Evolutionary conservation across 148 eudicot genomes (phyloP), one percentile per base, ranked within the genome.

Genomic region (Talinum fruticosum): DNA sequence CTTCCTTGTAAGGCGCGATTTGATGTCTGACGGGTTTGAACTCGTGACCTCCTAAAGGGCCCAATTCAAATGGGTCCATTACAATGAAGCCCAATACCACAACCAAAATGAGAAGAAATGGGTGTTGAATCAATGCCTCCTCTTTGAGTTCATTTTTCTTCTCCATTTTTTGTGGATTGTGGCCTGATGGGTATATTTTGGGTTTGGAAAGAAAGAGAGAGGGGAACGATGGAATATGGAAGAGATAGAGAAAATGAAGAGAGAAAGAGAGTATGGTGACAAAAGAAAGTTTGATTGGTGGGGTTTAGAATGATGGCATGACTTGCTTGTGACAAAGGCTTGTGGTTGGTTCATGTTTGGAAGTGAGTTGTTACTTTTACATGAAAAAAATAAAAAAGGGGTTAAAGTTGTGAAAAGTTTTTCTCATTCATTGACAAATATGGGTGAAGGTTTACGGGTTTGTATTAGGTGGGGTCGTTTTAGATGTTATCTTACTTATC

Each of bases 11-110:
- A 2, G 98, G 87, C 4, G 98, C 98, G 66, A 94, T 88, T 23
- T 82, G 84, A 74, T 92, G 86, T 51, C 76, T 85, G 62, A 90
- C 91, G 1, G 98, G 98, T 78, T 78, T 91, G 71, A 95, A 95
- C 28, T 89, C 90, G n/a, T 81, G 85, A 14, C 94, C 96, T 23
- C 91, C 97, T 0, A 95, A 81, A 6, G 98, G 97, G 36, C 98
- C 88, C 82, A 92, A 37, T 1, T 84, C 64, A 72, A 92, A 93
- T 6, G 98, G 98, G 66, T 95, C 98, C 92, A 87, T 88, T 23
- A 90, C 41, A 12, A 92, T 67, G 16, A 91, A 84, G 23, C 96
- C 90, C 36, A 91, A 61, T 26, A 83, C 83, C 13, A 87, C 54
- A 38, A 82, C 85, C 30, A 87, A 64, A 29, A 92, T 62, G 1